A percentile compares a stretch with the other conserved stretches of the same genome.
These are phyloP conservation scores for Citrullus mucosospermus DNA, from an alignment of 306 rosid species.

Conservation along the genomic window DNA sequence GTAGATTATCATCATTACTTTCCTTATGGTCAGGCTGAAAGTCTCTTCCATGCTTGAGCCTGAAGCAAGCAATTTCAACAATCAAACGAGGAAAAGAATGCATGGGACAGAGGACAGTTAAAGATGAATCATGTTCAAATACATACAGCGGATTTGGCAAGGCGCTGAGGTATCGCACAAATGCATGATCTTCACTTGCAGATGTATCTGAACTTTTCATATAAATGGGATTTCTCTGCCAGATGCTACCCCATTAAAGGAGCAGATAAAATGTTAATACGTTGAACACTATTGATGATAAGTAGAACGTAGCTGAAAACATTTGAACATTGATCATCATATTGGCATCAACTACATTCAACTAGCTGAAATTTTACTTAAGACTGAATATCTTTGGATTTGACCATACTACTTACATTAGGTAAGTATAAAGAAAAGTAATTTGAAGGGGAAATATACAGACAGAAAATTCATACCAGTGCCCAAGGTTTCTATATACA, in stretches of 20 bases:
- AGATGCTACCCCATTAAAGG: constrained; percentile 38
- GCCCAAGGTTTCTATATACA: constrained; percentile 56
- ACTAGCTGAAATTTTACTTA: not conserved
- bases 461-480: constrained; percentile 25
- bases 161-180: constrained; percentile 27
- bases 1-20: constrained; percentile 20
- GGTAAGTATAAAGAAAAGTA: not conserved
- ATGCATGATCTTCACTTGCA: constrained; percentile 25
- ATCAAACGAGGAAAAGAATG: constrained; percentile 9
- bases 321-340: not conserved
- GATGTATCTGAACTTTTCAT: constrained; percentile 19
- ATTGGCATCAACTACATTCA: not conserved
- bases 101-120: not conserved
- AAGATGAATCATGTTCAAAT: constrained; percentile 5
- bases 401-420: not conserved
- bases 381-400: not conserved
- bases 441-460: not conserved
- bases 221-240: constrained; percentile 37
- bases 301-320: not conserved
- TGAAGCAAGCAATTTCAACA: constrained; percentile 20
- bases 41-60: constrained; percentile 29
- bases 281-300: not conserved
- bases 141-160: constrained; percentile 37
- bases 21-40: constrained; percentile 16
- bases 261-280: constrained; percentile 12